Evolutionary conservation across 1,284 basidiomycete species (phyloP), one percentile per base, ranked within the genome.

Genomic region (Ustilago nuda): DNA sequence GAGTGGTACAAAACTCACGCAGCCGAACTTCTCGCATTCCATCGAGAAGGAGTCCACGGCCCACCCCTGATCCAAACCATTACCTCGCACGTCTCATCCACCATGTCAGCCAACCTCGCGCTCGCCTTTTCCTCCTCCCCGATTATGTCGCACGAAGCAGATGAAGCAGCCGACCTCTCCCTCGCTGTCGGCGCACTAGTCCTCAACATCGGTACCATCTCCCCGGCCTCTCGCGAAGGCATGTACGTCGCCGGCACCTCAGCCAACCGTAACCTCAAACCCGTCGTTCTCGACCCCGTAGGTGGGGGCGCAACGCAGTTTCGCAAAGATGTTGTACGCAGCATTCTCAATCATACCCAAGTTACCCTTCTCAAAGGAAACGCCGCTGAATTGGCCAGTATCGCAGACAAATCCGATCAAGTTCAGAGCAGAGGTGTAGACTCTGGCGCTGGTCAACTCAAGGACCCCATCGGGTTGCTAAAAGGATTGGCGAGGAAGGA

Each of bases 301-400:
- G 96, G 94, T 4, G 90, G 95, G 0, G 95, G 95, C 7, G 94
- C 95, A 0, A 93, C 93, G 4, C 77, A 86, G 1, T 94, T 91
- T 85, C 89, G 95, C 45, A 90, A 90, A 73, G 87, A 88, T 17
- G 89, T 89, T 0, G 87, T 88, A 6, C 81, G 84, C 91, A 92
- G 91, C 62, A 89, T 98, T 13, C 87, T 98, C n/a, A 89, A 92
- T 72, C 87, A 89, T 53, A 96, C 92, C 89, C 95, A 98, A 85
- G 91, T 93, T 17, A 92, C 92, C 19, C 92, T 97, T 19, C 94
- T 98, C 87, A 98, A 98, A 86, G 96, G 95, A 6, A 98, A 98
- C 83, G 92, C 94, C 0, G 94, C 91, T 23, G 96, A 98, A 86
- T 91, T 98, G 27, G 93, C 91, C 0, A 89, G 92, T 0, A 87